Percentiles rank a stretch among this genome's conserved stretches.
phyloP scores from a whole-genome alignment of 257 asterid species.

The Phtheirospermum japonicum region DNA sequence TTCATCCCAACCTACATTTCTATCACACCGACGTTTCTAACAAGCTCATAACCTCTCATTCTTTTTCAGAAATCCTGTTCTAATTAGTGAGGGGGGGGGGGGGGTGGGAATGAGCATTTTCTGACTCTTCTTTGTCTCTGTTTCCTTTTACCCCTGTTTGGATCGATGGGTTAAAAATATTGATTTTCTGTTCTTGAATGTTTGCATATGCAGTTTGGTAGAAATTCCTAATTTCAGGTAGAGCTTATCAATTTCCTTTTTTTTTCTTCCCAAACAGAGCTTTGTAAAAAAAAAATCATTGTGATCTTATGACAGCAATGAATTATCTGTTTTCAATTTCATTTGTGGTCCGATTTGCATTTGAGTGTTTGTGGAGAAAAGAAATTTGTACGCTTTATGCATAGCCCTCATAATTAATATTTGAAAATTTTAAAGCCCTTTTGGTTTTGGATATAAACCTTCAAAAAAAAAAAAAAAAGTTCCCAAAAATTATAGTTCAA shows the following conservation, averaged over 20 bases:
- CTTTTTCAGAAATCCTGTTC: background rate
- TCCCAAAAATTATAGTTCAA: background rate
- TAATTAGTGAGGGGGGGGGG: no score
- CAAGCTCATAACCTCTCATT: background rate
- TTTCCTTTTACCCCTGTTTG: slow-evolving; percentile 11
- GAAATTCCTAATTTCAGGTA: slow-evolving; percentile 26
- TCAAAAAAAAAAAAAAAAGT: no score
- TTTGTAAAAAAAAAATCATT: no score
- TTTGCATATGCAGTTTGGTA: slow-evolving; percentile 27
- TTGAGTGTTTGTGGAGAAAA: slow-evolving; percentile 25
- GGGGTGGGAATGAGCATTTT: no score
- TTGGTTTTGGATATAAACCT: background rate
- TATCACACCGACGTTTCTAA: background rate
- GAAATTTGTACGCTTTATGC: slow-evolving; percentile 2
- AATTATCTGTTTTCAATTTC: slow-evolving; percentile 43
- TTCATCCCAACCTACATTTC: background rate
- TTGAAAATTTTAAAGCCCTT: background rate
- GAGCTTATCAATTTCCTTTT: background rate
- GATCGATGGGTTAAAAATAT: slow-evolving; percentile 17
- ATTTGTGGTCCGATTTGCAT: slow-evolving; percentile 53
- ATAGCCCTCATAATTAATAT: background rate
- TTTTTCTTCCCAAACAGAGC: slow-evolving; percentile 19
- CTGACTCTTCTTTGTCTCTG: no score
- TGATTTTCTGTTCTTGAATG: slow-evolving; percentile 25
- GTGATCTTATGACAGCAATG: slow-evolving; percentile 30